Evolutionary conservation across 768 basidiomycete species (phyloP).

Genomic region (Tylopilus sp.): DNA sequence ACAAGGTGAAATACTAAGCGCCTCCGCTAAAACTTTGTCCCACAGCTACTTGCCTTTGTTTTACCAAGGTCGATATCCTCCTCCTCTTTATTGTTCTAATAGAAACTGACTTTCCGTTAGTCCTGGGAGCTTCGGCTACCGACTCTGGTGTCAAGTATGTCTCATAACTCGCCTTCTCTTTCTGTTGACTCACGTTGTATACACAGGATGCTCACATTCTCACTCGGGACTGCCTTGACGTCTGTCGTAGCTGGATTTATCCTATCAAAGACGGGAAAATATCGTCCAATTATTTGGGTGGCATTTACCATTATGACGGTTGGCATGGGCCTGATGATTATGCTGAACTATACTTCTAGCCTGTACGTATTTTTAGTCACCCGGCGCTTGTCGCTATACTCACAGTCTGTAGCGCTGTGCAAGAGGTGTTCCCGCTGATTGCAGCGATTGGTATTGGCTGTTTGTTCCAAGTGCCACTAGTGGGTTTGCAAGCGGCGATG

Average conservation of each 20-base stretch:
- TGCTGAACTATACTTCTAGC: conserved; percentile 54
- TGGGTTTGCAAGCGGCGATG: conserved; percentile 84
- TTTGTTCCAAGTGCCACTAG: conserved; percentile 65
- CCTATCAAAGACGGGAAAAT: conserved; percentile 54
- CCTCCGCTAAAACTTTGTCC: not conserved
- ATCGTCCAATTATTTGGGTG: conserved; percentile 61
- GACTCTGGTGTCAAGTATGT: conserved; percentile 60
- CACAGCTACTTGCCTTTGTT: conserved; percentile 66
- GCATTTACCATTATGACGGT: conserved; percentile 54
- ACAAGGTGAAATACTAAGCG: not conserved
- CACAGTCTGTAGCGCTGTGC: conserved; percentile 45
- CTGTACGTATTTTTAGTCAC: conserved; percentile 6
- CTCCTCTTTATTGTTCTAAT: not conserved
- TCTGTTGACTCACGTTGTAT: not conserved
- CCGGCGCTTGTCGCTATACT: not conserved
- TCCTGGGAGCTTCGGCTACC: conserved; percentile 72
- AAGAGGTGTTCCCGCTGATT: conserved; percentile 63
- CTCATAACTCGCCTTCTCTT: not conserved
- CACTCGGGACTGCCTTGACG: conserved; percentile 52
- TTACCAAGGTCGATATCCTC: conserved; percentile 47
- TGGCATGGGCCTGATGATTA: conserved; percentile 74
- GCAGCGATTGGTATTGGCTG: conserved; percentile 63
- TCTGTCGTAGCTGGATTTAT: conserved; percentile 57
- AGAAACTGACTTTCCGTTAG: conserved; percentile 20
- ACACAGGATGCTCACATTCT: conserved; percentile 69